Base-by-base conservation (phyloP, 176 grass and related monocot genomes). In the Puya raimondii region DNA sequence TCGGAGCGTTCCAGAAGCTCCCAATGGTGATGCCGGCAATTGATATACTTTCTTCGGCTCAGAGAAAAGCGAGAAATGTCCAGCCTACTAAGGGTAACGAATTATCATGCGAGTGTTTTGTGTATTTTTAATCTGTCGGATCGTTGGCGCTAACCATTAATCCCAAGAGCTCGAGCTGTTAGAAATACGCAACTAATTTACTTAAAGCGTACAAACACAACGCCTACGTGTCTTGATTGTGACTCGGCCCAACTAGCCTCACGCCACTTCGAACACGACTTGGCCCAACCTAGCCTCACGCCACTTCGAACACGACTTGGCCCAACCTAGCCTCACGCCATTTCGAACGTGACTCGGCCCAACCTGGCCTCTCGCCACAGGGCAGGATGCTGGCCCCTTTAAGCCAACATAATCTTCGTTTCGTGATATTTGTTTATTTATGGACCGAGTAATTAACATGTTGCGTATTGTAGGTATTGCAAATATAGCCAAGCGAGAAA, bases 21-120 rank as follows among this genome's bases (percentile, higher is more conserved):
- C 92, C 92, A 16, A 96, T 96, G 92, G 92, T 96, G 70, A 96
- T 96, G 92, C 92, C 88, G 50, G 79, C 92, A 70, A 68, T 74
- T 64, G 86, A 96, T 74, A 82, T 92, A 81, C 80, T 96, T 66
- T 80, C 85, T 76, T 96, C 92, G 42, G 92, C 92, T 33, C 85
- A 96, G 79, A 91, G 92, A 72, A 96, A 96, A 89, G 71, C 92
- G 70, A 96, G 92, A 85, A 87, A 91, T 69, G 67, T 89, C 11
- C 70, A 86, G 51, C 85, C 92, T 15, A 89, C 92, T 12, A 96
- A 91, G 68, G 92, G 92, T 96, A 83, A 76, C 47, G 29, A 17
- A 68, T 88, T 53, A 80, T 50, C 23, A 27, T 33, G 16, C 1
- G 23, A 63, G 68, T 59, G n/a, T 9, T 59, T 8, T 59, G 20